Evolutionary conservation across 352 stramenopile genomes (phyloP).

Genomic region (Stramenopiles sp.): DNA sequence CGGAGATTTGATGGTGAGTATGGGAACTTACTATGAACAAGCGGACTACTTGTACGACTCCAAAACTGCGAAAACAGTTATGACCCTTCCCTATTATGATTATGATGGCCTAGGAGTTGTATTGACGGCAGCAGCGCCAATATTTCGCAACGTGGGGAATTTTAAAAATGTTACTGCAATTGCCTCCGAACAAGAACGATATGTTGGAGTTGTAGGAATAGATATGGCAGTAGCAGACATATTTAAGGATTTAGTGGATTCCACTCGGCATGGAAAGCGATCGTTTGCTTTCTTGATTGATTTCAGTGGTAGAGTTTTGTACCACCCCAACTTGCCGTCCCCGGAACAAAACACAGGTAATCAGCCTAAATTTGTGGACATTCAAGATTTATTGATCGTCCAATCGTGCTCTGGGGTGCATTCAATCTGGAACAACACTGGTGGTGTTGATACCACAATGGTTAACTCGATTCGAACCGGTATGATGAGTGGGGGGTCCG

Average conservation of each 20-base stretch:
- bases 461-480: not conserved
- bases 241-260: not conserved
- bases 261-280: not conserved
- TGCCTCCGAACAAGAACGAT: not conserved
- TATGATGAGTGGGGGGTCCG: not conserved
- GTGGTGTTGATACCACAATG: not conserved
- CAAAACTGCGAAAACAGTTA: not conserved
- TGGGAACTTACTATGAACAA: not conserved
- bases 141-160: not conserved
- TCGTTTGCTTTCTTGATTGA: conserved; percentile 2
- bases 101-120: not conserved
- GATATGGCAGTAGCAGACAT: not conserved
- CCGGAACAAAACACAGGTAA: not conserved
- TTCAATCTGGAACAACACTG: not conserved
- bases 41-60: not conserved
- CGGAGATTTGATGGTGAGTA: not conserved
- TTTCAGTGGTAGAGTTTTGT: not conserved
- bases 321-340: not conserved
- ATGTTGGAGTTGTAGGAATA: not conserved
- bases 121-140: not conserved
- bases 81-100: not conserved
- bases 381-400: not conserved
- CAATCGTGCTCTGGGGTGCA: not conserved
- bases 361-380: not conserved
- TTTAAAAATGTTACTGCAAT: not conserved